Base-by-base conservation (phyloP, 305 asterid genomes). In the Fraxinus albicans region DNA sequence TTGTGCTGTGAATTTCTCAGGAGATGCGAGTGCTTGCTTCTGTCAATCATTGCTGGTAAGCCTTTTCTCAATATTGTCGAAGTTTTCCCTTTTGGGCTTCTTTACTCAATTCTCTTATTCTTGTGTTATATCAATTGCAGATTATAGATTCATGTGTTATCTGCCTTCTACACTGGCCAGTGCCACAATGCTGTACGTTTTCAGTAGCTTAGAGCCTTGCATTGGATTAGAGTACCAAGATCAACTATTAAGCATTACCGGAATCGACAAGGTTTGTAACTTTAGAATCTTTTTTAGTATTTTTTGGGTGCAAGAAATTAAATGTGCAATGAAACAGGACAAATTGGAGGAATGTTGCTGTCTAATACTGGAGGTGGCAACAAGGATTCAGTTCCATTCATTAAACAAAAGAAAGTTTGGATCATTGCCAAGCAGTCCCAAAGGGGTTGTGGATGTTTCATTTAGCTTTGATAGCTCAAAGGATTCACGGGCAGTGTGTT, bases 121-220 rank as follows among this genome's bases (percentile, higher is more conserved):
- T 42, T 10, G 17, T 2, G 53, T 2, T 10, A 10, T 2, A 9
- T 42, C 53, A 27, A 8, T 29, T 77, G 38, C 91, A 95, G 98
- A 95, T 77, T 84, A 89, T 81, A 88, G 96, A 90, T 90, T 90
- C 79, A 87, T 86, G 89, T 69, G 77, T 21, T 90, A 81, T 85
- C 87, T 83, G 81, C 97, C 98, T 29, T 93, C 98, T 83, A 94
- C 92, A 72, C 77, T 93, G 89, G 98, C 98, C 74, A 86, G 92
- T 76, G 97, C 98, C 27, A 89, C 91, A 86, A 91, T 95, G 94
- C 86, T 93, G 90, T 90, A 88, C 79, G 93, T 90, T 36, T 80
- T 93, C 33, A 86, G 85, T 88, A 90, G 88, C 67, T 65, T 91
- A 1, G 89, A 89, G 84, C 95, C 97, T 78, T 84, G 84, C 50